Evolutionary conservation across 352 stramenopile genomes (phyloP).

Genomic region (Peronospora farinosa): DNA sequence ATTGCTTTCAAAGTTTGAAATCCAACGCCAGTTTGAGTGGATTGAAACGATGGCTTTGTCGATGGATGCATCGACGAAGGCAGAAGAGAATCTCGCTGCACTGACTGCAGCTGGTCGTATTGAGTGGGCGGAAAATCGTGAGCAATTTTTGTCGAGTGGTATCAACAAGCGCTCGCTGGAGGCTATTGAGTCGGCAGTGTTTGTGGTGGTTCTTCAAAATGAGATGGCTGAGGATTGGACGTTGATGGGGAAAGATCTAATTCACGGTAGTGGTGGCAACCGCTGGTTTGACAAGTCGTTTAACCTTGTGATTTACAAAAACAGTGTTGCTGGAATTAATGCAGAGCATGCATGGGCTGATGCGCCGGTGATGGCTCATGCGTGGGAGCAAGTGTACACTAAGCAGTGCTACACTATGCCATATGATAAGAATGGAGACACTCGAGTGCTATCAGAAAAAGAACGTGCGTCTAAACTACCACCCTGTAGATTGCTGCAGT

Average conservation of each 20-base stretch:
- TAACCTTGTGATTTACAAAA: conserved; percentile 92
- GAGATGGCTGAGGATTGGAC: conserved; percentile 52
- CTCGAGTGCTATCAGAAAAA: conserved; percentile 33
- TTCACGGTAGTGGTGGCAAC: conserved; percentile 87
- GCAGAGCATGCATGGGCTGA: conserved; percentile 93
- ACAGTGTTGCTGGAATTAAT: conserved; percentile 90
- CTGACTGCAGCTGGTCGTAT: conserved; percentile 81
- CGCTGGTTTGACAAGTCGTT: conserved; percentile 98
- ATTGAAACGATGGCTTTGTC: conserved; percentile 48
- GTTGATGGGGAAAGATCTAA: conserved; percentile 65
- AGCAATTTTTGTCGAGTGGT: conserved; percentile 83
- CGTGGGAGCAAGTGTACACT: conserved; percentile 73
- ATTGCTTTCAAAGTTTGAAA: conserved; percentile 66
- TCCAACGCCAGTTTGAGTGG: conserved; percentile 75
- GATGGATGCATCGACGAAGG: conserved; percentile 27
- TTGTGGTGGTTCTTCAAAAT: conserved; percentile 73
- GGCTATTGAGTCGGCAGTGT: conserved; percentile 69
- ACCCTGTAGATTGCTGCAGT: conserved; percentile 45
- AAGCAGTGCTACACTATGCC: conserved; percentile 45
- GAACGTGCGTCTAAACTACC: conserved; percentile 47
- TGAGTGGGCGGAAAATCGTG: conserved; percentile 84
- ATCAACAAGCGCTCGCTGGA: conserved; percentile 84
- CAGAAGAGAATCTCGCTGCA: conserved; percentile 58
- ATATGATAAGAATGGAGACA: conserved; percentile 55
- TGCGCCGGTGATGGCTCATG: conserved; percentile 81